Evolutionary conservation across 2,329 filamentous ascomycete species (phyloP).

Genomic region (Colletotrichum brevisporum): DNA sequence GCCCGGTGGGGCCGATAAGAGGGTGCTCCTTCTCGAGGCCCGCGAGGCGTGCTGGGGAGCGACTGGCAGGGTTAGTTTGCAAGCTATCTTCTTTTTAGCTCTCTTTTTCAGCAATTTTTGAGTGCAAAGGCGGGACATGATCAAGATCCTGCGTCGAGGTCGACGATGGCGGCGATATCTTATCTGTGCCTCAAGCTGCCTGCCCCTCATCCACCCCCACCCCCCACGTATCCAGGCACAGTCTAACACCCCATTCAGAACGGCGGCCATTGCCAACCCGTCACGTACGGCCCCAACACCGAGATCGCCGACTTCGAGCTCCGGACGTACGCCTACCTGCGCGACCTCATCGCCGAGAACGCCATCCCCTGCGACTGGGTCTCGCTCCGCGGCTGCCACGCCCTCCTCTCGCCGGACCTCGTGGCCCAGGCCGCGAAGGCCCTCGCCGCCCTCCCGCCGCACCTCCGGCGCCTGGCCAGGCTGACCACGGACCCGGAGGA

Average conservation of each 20-base stretch:
- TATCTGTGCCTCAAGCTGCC: background rate
- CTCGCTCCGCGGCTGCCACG: conserved; percentile 73
- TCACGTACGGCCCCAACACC: conserved; percentile 72
- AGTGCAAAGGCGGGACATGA: background rate
- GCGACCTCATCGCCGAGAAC: conserved; percentile 68
- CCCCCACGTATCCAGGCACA: background rate
- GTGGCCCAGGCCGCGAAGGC: conserved; percentile 66
- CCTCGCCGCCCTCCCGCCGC: conserved; percentile 70
- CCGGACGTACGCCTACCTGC: conserved; percentile 74
- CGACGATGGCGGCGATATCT: background rate
- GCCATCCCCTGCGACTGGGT: conserved; percentile 80
- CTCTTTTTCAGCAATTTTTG: background rate
- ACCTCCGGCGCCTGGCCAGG: conserved; percentile 65
- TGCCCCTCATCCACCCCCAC: background rate
- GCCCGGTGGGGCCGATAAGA: conserved; percentile 55
- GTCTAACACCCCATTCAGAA: conserved; percentile 60
- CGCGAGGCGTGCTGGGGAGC: conserved; percentile 86
- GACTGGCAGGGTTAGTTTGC: conserved; percentile 77
- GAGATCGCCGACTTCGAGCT: conserved; percentile 80
- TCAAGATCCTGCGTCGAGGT: background rate
- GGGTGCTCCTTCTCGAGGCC: conserved; percentile 82
- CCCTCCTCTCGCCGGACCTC: conserved; percentile 69
- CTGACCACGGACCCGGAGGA: conserved; percentile 55
- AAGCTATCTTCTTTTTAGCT: conserved; percentile 45
- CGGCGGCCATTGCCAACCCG: conserved; percentile 82